Percentiles rank a stretch among this genome's conserved stretches.
Conservation (phyloP, 768 basidiomycete genomes). For the Mycena belliarum region DNA sequence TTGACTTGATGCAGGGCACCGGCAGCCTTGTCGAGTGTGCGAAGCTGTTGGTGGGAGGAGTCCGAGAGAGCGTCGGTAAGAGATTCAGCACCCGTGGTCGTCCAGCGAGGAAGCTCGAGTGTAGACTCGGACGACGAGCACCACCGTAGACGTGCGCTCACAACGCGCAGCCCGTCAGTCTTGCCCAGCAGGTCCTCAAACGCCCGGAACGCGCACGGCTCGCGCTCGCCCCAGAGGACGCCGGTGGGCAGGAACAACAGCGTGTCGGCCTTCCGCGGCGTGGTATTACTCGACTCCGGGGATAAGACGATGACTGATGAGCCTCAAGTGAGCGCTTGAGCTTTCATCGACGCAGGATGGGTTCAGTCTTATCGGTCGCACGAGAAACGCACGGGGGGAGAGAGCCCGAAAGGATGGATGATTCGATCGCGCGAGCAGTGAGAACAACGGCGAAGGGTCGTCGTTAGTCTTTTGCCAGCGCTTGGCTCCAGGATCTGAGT, state of each 20-base stretch:
- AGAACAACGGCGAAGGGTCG: conserved; percentile 51
- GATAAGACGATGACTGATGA: conserved; percentile 62
- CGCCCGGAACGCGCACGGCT: conserved; percentile 78
- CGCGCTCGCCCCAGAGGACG: conserved; percentile 73
- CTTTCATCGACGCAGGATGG: too few species aligned
- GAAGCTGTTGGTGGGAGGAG: too few species aligned
- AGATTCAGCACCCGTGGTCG: too few species aligned
- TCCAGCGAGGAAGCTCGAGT: too few species aligned
- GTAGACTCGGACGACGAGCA: too few species aligned
- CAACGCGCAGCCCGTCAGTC: conserved; percentile 50
- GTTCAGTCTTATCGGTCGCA: too few species aligned
- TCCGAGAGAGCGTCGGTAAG: too few species aligned
- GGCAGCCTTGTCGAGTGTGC: too few species aligned
- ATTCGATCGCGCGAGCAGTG: conserved; percentile 48
- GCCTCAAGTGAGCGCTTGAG: too few species aligned
- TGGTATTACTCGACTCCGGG: conserved; percentile 71
- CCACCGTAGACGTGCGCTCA: conserved; percentile 66
- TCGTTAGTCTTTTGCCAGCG: conserved; percentile 31
- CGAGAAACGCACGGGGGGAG: conserved; percentile 65
- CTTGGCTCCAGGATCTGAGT: conserved; percentile 30
- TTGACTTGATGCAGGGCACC: too few species aligned
- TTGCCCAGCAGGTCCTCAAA: conserved; percentile 55
- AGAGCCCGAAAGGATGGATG: conserved; percentile 47
- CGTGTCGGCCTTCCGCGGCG: conserved; percentile 67
- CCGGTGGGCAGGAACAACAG: conserved; percentile 73